phyloP scores from a whole-genome alignment of 495 filamentous ascomycete species.

The Penicillium roqueforti region DNA sequence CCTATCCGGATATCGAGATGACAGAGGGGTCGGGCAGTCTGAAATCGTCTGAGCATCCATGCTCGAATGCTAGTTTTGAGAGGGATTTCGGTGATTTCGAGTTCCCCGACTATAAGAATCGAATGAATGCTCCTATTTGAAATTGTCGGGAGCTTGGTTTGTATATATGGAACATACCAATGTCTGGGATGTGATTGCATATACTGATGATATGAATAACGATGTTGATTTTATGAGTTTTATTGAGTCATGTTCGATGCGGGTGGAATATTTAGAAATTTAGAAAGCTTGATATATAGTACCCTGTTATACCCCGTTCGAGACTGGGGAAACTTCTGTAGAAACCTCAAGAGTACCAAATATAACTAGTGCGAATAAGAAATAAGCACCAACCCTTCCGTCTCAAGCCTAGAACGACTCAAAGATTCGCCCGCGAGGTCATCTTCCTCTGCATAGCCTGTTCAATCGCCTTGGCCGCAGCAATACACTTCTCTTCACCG shows the following conservation, averaged over 20 bases:
- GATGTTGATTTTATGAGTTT: background rate
- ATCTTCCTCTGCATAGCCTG: constrained; percentile 19
- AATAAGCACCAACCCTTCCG: background rate
- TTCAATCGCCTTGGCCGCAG: constrained; percentile 39
- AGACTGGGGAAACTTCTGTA: background rate
- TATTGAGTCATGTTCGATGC: background rate
- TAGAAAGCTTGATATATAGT: background rate
- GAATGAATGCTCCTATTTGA: constrained; percentile 27
- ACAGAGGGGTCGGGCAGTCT: background rate
- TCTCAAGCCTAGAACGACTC: background rate
- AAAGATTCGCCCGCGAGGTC: constrained; percentile 11
- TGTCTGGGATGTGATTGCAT: background rate
- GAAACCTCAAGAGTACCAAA: background rate
- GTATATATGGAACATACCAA: background rate
- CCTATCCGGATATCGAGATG: constrained; percentile 15
- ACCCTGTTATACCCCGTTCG: no score
- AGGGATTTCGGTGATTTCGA: constrained; percentile 28
- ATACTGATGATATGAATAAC: background rate
- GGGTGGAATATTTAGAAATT: no score
- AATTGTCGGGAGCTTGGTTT: background rate
- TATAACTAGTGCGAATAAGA: background rate
- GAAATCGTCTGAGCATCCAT: background rate
- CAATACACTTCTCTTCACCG: constrained; percentile 46
- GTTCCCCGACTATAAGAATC: constrained; percentile 28
- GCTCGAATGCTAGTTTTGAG: constrained; percentile 16